Base-by-base conservation (phyloP, 129 eudicot genomes). In the Daucus carota region DNA sequence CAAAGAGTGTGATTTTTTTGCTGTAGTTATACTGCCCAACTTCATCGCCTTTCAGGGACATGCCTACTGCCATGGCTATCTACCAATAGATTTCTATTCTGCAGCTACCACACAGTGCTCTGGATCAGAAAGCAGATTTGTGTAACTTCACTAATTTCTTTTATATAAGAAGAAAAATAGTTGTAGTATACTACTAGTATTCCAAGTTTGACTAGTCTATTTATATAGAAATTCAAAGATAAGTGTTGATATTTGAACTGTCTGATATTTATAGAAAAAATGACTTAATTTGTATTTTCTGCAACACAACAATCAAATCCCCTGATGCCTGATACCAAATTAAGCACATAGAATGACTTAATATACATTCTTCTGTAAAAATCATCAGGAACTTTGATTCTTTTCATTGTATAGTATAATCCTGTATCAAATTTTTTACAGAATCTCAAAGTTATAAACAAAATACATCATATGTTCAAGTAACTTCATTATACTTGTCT, bases 31-130 rank as follows among this genome's bases (percentile, higher is more conserved):
- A 66, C 18, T 66, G 87, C 41, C 75, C 65, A 34, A 73, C 76
- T 13, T 36, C 82, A 31, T 40, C 43, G 7, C 46, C 81, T 33
- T 60, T 76, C 18, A 81, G 65, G 10, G 32, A 83, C 1, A 78
- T 63, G 42, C 87, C 88, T n/a, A 31, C 86, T 48, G 86, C 92
- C 92, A 85, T 85, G 1, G 72, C 41, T 75, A 11, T 70, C 47
- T n/a, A 54, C 29, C 28, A 13, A 2, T 40, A 13, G n/a, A 48
- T 20, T 3, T 48, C 2, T 20, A 48, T 20, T 13, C 0, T 2
- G 0, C 20, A 48, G 8, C 43, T 13, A 5, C 18, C 59, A 20
- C 59, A 48, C 59, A 48, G n/a, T 15, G 14, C 18, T 20, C 59
- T 40, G 43, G 43, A 4, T 40, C 43, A 40, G 43, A 40, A 40